phyloP scores from a whole-genome alignment of 441 rosid genomes.

The Jatropha multifida region DNA sequence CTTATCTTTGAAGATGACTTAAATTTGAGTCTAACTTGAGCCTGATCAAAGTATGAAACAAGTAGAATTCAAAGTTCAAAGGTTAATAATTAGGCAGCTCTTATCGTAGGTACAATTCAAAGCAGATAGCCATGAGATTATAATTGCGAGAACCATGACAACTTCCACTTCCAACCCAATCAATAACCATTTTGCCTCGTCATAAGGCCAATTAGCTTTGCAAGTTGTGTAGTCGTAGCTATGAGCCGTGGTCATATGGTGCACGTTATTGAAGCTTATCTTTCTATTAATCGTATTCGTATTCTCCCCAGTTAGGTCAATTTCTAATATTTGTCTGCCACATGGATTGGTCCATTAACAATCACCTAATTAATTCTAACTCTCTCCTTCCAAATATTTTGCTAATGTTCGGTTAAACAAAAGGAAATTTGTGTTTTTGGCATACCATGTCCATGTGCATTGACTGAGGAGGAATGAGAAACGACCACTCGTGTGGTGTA shows the following conservation, averaged over 20 bases:
- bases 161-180: neutral
- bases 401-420: too few relatives aligned
- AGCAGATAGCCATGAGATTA: neutral
- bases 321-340: conserved; percentile 24
- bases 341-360: conserved; percentile 21
- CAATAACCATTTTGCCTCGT: neutral
- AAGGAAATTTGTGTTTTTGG: too few relatives aligned
- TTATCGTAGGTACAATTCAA: neutral
- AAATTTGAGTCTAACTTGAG: too few relatives aligned
- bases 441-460: conserved; percentile 11
- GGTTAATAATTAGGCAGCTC: neutral
- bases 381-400: too few relatives aligned
- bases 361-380: too few relatives aligned
- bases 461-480: neutral
- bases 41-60: neutral
- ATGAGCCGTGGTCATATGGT: neutral
- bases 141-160: neutral
- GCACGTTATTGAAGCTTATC: neutral
- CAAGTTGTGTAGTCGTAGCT: neutral
- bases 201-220: neutral
- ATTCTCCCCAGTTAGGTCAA: conserved; percentile 1
- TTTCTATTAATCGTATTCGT: neutral
- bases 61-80: neutral
- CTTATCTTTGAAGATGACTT: too few relatives aligned
- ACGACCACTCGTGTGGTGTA: too few relatives aligned